Base-by-base conservation (phyloP, 331 rosid species). In the Spiraea crenata region DNA sequence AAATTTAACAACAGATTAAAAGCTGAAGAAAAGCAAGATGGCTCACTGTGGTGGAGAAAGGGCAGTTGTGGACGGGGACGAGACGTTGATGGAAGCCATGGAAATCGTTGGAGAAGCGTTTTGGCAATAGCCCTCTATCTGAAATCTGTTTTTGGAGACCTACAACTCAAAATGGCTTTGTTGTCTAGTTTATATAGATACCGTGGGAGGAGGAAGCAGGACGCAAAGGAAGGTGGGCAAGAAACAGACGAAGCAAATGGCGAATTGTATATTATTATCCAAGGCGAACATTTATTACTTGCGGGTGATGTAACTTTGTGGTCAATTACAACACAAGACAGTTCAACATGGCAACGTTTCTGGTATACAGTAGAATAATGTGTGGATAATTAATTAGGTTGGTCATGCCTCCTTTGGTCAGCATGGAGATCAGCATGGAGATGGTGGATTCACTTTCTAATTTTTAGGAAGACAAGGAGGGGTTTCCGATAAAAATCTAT, bases 41-140 rank as follows among this genome's bases (percentile, higher is more conserved):
- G 74, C 80, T 64, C 5, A 85, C 90, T 74, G 71, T 1, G 79
- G 76, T 57, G 65, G 82, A 19, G 85, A 81, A 69, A 88, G 81
- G 16, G 84, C 46, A 9, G 81, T 20, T 2, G 88, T 72, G 7
- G 93, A 81, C 79, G 85, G 81, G 65, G 50, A 85, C 35, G 87
- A 75, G 67, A 83, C 48, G 84, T 80, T 83, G 80, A 83, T 66
- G 71, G 88, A 81, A 60, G 88, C 73, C 93, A 88, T 85, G 76
- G 63, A 31, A 25, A 19, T 25, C 47, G 9, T 17, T 52, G 74
- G 60, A 1, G n/a, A 67, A 65, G 50, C 44, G 46, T n/a, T n/a
- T 25, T 25, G 31, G 34, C 7, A 4, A 38, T 31, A 64, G 65
- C 42, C 17, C n/a, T 39, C 45, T 45, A 44, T 10, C 7, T 34